phyloP scores from a whole-genome alignment of 306 rosid genomes.

The Mucuna pruriens region DNA sequence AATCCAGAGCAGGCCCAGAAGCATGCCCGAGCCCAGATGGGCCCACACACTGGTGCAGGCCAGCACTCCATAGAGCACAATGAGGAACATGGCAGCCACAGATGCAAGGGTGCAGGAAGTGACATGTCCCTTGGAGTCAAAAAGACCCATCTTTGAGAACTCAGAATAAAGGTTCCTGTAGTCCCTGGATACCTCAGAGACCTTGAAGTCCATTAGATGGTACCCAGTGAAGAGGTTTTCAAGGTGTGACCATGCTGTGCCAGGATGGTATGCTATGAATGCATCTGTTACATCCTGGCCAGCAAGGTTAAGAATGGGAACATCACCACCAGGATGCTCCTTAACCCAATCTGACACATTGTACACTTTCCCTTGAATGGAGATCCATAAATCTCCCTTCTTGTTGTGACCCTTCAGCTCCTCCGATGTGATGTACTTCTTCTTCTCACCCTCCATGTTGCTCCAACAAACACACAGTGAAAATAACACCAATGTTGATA shows the following conservation, averaged over 20 bases:
- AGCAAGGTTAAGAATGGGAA: constrained; percentile 52
- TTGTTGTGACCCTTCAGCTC: constrained; percentile 56
- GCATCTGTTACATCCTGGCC: constrained; percentile 74
- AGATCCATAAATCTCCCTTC: constrained; percentile 68
- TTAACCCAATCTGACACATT: constrained; percentile 61
- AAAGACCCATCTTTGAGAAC: constrained; percentile 57
- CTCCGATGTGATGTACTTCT: constrained; percentile 51
- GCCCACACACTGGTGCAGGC: constrained; percentile 49
- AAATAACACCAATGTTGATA: too few relatives aligned
- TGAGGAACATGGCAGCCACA: constrained; percentile 40
- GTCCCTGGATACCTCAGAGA: constrained; percentile 63
- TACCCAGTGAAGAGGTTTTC: constrained; percentile 62
- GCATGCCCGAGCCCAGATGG: constrained; percentile 59
- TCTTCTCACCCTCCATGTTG: constrained; percentile 44
- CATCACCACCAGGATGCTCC: constrained; percentile 69
- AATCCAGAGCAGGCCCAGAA: constrained; percentile 75
- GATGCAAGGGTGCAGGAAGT: constrained; percentile 2
- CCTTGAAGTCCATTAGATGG: constrained; percentile 45
- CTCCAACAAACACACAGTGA: neutral
- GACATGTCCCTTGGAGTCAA: constrained; percentile 51
- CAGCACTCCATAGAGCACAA: constrained; percentile 54
- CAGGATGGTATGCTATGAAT: constrained; percentile 70
- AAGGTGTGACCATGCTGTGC: constrained; percentile 55
- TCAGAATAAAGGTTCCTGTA: constrained; percentile 55
- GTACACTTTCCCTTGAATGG: constrained; percentile 67